Conservation (phyloP, 257 asterid genomes). For the Solanum lycopersicoides region DNA sequence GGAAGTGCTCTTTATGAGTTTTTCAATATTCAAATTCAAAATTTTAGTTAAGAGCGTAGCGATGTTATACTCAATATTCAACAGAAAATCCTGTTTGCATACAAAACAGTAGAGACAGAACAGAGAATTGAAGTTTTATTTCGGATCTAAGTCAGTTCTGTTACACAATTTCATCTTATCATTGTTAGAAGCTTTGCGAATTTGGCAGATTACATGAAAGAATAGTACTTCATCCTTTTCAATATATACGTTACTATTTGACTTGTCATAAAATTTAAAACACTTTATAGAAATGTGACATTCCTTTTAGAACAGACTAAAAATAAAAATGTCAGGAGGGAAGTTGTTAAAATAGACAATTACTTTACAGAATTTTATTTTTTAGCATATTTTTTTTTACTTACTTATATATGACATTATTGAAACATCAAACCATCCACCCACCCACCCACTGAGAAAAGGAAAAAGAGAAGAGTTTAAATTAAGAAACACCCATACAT, state of each 20-base stretch:
- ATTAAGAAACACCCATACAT: neutral
- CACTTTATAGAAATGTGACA: too few species aligned
- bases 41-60: neutral
- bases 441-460: neutral
- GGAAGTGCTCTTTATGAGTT: neutral
- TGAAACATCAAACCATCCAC: neutral
- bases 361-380: neutral
- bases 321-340: neutral
- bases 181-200: neutral
- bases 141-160: neutral
- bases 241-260: neutral
- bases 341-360: neutral
- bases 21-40: neutral
- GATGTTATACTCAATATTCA: neutral
- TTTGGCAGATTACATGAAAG: neutral
- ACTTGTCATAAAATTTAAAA: neutral
- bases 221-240: neutral
- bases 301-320: fast-evolving
- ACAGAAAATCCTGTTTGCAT: neutral
- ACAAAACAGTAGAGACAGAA: neutral
- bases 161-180: neutral
- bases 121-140: neutral
- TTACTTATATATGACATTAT: neutral
- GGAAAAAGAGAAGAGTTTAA: neutral
- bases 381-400: neutral